Conservation (phyloP, 1,139 yeast species). For the Pichia norvegensis region DNA sequence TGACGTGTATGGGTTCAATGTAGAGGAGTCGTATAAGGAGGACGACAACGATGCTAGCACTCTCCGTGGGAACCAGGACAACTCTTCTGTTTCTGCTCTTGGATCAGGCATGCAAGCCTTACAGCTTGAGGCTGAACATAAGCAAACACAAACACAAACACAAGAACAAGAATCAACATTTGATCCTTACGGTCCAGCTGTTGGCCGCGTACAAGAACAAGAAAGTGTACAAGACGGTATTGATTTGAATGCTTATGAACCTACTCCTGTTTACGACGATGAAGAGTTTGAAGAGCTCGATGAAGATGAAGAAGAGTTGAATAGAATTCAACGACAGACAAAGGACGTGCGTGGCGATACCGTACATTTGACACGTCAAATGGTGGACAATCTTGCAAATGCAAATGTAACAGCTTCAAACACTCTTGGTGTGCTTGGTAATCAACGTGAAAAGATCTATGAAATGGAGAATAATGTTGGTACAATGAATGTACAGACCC, state of each 20-base stretch:
- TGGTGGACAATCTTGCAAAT: slow-evolving; percentile 79
- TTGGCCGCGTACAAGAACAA: slow-evolving; percentile 16
- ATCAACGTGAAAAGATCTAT: slow-evolving; percentile 80
- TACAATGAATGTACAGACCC: slow-evolving; percentile 73
- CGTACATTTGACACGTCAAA: slow-evolving; percentile 76
- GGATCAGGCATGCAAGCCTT: slow-evolving; percentile 12
- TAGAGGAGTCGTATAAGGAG: slow-evolving; percentile 7
- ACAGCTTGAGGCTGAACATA: slow-evolving; percentile 12
- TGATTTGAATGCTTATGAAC: slow-evolving; percentile 26
- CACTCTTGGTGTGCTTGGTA: slow-evolving; percentile 85
- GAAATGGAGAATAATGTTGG: slow-evolving; percentile 72
- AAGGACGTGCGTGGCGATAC: slow-evolving; percentile 64
- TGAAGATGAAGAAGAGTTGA: slow-evolving; percentile 75
- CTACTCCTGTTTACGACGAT: slow-evolving; percentile 19
- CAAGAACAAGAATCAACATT: slow-evolving; percentile 11
- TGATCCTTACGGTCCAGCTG: slow-evolving; percentile 17
- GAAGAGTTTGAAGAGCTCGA: slow-evolving; percentile 50
- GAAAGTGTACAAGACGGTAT: slow-evolving; percentile 17
- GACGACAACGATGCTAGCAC: slow-evolving; percentile 3
- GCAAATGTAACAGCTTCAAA: slow-evolving; percentile 89
- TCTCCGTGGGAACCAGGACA: slow-evolving; percentile 1
- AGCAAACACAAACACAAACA: slow-evolving; percentile 6
- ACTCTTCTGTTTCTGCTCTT: background rate
- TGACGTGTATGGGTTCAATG: background rate
- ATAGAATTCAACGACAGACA: slow-evolving; percentile 74